Percentiles rank a stretch among this genome's conserved stretches.
phyloP scores from a whole-genome alignment of 345 rosid genomes.

The Syzygium oleosum region DNA sequence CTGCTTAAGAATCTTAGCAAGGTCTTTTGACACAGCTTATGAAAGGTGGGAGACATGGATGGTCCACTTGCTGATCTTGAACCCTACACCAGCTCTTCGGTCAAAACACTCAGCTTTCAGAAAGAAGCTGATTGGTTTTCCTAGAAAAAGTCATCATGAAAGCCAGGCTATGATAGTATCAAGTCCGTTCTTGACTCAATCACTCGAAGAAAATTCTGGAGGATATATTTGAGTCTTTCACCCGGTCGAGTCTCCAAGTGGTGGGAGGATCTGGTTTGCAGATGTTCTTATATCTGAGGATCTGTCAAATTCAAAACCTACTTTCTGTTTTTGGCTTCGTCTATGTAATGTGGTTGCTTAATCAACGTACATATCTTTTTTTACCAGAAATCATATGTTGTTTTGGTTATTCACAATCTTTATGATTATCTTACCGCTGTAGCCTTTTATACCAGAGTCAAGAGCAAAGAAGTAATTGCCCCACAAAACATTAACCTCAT shows the following conservation, averaged over 20 bases:
- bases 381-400: background rate
- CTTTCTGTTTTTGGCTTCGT: background rate
- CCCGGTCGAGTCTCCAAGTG: background rate
- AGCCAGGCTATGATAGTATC: background rate
- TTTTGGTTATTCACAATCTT: background rate
- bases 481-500: background rate
- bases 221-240: background rate
- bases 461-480: background rate
- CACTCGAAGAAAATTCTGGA: background rate
- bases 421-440: background rate
- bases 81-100: slow-evolving; percentile 18
- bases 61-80: slow-evolving; percentile 39
- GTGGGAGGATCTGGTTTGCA: background rate
- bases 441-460: background rate
- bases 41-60: slow-evolving; percentile 37
- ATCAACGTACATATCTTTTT: background rate
- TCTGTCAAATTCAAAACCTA: background rate
- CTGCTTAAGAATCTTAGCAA: slow-evolving; percentile 19
- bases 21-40: slow-evolving; percentile 12
- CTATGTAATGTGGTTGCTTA: background rate
- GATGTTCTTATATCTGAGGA: background rate
- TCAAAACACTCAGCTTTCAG: background rate
- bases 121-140: background rate
- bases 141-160: background rate
- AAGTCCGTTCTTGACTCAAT: background rate